Conservation (phyloP, 2,329 filamentous ascomycete genomes). For the Pleomassaria siparia region DNA sequence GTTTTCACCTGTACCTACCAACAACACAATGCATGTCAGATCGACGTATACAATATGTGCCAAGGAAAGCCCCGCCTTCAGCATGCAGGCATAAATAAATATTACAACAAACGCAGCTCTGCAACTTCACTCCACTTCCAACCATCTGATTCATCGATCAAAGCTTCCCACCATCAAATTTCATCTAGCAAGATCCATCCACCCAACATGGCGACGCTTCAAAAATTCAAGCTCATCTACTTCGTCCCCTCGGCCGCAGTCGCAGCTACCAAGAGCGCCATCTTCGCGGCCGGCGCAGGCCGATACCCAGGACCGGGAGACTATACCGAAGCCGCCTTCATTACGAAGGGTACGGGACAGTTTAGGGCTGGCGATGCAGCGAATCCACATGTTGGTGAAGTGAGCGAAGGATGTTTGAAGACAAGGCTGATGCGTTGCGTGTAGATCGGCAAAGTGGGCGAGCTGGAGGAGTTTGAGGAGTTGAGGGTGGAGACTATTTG, state of each 20-base stretch:
- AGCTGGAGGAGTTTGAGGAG: conserved; percentile 62
- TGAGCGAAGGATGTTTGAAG: not conserved
- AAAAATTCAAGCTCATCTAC: conserved; percentile 49
- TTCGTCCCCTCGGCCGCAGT: conserved; percentile 45
- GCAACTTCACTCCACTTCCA: not conserved
- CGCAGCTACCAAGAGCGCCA: conserved; percentile 44
- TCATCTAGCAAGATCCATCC: not conserved
- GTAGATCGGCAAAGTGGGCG: conserved; percentile 58
- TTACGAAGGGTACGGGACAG: conserved; percentile 60
- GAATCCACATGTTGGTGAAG: conserved; percentile 53
- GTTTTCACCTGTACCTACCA: too few relatives aligned
- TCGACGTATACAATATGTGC: too few relatives aligned
- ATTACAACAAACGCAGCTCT: not conserved
- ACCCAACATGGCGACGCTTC: conserved; percentile 12
- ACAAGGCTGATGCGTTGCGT: not conserved
- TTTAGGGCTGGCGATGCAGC: conserved; percentile 65
- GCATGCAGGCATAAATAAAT: not conserved
- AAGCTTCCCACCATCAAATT: not conserved
- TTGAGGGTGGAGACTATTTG: conserved; percentile 65
- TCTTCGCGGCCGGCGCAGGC: conserved; percentile 51
- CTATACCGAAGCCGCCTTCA: conserved; percentile 49
- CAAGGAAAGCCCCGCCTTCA: not conserved
- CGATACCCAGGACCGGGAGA: conserved; percentile 43
- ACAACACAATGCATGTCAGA: too few relatives aligned
- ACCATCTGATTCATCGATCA: not conserved